Evolutionary conservation across 2,329 filamentous ascomycete genomes (phyloP).

Genomic region (Phaeosphaeria sp.): DNA sequence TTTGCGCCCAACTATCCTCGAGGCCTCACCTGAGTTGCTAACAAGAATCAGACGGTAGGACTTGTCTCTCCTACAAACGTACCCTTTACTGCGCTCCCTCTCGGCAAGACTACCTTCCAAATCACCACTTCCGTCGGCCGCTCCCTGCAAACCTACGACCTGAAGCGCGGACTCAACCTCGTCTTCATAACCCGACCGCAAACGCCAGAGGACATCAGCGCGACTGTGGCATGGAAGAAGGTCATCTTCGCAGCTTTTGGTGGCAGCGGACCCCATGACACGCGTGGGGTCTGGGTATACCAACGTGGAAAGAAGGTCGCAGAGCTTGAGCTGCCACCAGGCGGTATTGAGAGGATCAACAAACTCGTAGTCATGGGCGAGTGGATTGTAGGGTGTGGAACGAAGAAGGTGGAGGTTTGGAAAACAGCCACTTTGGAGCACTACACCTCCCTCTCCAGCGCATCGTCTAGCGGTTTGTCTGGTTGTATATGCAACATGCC

Average conservation of each 20-base stretch:
- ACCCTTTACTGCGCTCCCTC: slow-evolving; percentile 85
- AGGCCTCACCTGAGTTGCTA: background rate
- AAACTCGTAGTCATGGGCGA: slow-evolving; percentile 84
- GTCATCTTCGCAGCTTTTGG: slow-evolving; percentile 91
- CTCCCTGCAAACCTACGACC: slow-evolving; percentile 92
- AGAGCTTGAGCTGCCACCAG: slow-evolving; percentile 72
- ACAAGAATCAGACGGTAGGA: slow-evolving; percentile 74
- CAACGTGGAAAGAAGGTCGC: slow-evolving; percentile 86
- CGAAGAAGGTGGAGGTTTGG: slow-evolving; percentile 85
- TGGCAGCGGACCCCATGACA: slow-evolving; percentile 57
- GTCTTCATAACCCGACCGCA: slow-evolving; percentile 93
- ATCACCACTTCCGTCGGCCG: slow-evolving; percentile 94
- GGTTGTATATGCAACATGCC: slow-evolving; percentile 86
- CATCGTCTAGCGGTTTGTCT: slow-evolving; percentile 72
- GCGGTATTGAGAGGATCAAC: slow-evolving; percentile 72
- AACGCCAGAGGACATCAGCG: slow-evolving; percentile 84
- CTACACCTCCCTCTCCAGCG: slow-evolving; percentile 77
- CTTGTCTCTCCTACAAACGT: slow-evolving; percentile 89
- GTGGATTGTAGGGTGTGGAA: slow-evolving; percentile 84
- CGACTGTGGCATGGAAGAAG: slow-evolving; percentile 86
- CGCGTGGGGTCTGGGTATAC: slow-evolving; percentile 85
- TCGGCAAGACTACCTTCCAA: slow-evolving; percentile 95
- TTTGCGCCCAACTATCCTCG: slow-evolving; percentile 54
- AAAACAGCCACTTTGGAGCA: slow-evolving; percentile 83
- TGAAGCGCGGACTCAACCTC: slow-evolving; percentile 86